phyloP scores from a whole-genome alignment of 768 basidiomycete species.

The Gloeophyllum trabeum region DNA sequence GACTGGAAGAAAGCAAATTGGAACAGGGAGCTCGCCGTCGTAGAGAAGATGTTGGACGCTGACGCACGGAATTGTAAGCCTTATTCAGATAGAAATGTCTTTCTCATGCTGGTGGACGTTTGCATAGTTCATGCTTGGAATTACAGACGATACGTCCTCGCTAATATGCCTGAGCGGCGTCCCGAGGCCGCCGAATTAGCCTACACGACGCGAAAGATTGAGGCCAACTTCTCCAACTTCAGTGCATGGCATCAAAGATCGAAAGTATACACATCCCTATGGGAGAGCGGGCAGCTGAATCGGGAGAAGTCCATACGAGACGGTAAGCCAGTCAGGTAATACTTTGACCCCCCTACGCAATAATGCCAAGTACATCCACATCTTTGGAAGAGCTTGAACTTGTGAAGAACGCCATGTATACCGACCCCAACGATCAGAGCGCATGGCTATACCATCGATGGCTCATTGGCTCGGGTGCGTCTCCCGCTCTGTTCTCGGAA shows the following conservation, averaged over 20 bases:
- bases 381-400: slow-evolving; percentile 78
- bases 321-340: slow-evolving; percentile 31
- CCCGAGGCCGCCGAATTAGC: slow-evolving; percentile 59
- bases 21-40: slow-evolving; percentile 77
- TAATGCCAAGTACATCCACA: no score
- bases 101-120: neutral
- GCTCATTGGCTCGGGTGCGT: slow-evolving; percentile 72
- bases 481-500: neutral
- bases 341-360: neutral
- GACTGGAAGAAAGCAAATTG: slow-evolving; percentile 78
- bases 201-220: slow-evolving; percentile 87
- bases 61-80: slow-evolving; percentile 91
- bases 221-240: slow-evolving; percentile 92
- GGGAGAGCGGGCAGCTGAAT: slow-evolving; percentile 46
- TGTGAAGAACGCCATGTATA: slow-evolving; percentile 89
- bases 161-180: slow-evolving; percentile 48
- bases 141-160: slow-evolving; percentile 81
- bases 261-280: slow-evolving; percentile 60
- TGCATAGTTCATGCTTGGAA: slow-evolving; percentile 84
- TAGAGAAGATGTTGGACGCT: slow-evolving; percentile 85
- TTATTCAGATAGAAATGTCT: no score
- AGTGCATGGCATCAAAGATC: slow-evolving; percentile 98
- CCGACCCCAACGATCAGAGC: slow-evolving; percentile 92
- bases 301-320: slow-evolving; percentile 48
- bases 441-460: slow-evolving; percentile 99